A percentile compares a stretch with the other conserved stretches of the same genome.
Conservation (phyloP, 2,329 filamentous ascomycete species). For the Arthrobotrys conoides region DNA sequence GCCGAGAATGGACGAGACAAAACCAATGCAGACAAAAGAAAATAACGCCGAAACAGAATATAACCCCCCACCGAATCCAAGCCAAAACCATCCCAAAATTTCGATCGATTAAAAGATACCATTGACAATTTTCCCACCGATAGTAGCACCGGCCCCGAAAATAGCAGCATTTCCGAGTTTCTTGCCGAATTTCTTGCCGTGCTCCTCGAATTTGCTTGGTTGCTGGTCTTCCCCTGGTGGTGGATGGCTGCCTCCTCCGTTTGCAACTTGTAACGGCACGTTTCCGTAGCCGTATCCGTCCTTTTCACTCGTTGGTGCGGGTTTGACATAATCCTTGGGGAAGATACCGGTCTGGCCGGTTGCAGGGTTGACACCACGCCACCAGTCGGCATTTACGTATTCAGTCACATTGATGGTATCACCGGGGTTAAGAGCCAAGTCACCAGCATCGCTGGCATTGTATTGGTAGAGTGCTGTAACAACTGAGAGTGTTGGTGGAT, state of each 20-base stretch:
- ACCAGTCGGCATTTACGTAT: constrained; percentile 98
- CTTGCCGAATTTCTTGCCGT: constrained; percentile 96
- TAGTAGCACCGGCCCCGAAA: constrained; percentile 91
- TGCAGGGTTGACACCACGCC: constrained; percentile 87
- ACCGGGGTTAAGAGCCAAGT: constrained; percentile 83
- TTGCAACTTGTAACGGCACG: constrained; percentile 62
- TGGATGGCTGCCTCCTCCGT: constrained; percentile 72
- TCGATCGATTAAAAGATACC: constrained; percentile 79
- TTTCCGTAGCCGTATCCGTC: constrained; percentile 64
- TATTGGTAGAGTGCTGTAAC: constrained; percentile 89
- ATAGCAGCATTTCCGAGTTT: constrained; percentile 88
- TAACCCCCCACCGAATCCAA: background rate
- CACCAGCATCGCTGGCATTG: constrained; percentile 82
- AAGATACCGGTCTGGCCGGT: constrained; percentile 93
- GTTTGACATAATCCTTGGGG: constrained; percentile 86
- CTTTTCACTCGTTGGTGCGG: constrained; percentile 72
- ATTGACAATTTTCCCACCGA: constrained; percentile 91
- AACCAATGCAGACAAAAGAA: background rate
- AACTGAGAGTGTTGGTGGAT: constrained; percentile 76
- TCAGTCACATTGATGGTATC: constrained; percentile 85
- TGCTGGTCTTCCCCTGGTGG: constrained; percentile 68
- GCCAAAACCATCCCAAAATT: background rate
- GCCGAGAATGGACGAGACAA: background rate
- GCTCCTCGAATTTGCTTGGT: constrained; percentile 77
- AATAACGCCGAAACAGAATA: constrained; percentile 11